phyloP scores from a whole-genome alignment of 495 filamentous ascomycete genomes.

The Penicillium goetzii region DNA sequence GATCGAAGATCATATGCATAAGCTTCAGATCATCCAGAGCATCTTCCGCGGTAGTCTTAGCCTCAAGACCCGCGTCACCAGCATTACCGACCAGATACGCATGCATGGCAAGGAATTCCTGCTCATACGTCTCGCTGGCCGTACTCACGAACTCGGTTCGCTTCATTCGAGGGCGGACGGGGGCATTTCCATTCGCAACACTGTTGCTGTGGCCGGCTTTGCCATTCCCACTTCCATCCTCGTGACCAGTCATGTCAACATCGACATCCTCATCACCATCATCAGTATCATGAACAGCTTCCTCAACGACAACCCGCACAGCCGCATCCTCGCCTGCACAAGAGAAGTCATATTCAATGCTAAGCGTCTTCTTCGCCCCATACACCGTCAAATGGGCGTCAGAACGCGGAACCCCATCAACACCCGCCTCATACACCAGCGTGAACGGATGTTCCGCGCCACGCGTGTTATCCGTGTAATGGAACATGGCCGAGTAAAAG shows the following conservation, averaged over 20 bases:
- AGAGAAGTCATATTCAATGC: slow-evolving; percentile 56
- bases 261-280: not conserved
- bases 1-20: slow-evolving; percentile 43
- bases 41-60: slow-evolving; percentile 57
- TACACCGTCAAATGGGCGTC: slow-evolving; percentile 62
- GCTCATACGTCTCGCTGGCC: slow-evolving; percentile 57
- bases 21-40: slow-evolving; percentile 50
- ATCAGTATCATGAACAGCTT: slow-evolving; percentile 29
- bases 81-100: slow-evolving; percentile 37
- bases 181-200: slow-evolving; percentile 1
- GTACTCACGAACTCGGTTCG: slow-evolving; percentile 43
- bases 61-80: slow-evolving; percentile 32
- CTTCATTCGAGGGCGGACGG: slow-evolving; percentile 19
- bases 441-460: slow-evolving; percentile 44
- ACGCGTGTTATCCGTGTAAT: slow-evolving; percentile 34
- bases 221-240: not conserved
- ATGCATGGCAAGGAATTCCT: slow-evolving; percentile 54
- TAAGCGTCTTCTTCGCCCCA: slow-evolving; percentile 49
- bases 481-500: slow-evolving; percentile 53
- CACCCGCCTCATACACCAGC: slow-evolving; percentile 59
- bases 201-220: not conserved
- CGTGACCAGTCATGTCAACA: not conserved
- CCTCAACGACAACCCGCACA: slow-evolving; percentile 53
- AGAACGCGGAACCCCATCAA: slow-evolving; percentile 56
- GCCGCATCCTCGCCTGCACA: slow-evolving; percentile 44